A percentile compares a stretch with the other conserved stretches of the same genome.
Conservation (phyloP, 163 green algal genomes). For the Volvox carteri region DNA sequence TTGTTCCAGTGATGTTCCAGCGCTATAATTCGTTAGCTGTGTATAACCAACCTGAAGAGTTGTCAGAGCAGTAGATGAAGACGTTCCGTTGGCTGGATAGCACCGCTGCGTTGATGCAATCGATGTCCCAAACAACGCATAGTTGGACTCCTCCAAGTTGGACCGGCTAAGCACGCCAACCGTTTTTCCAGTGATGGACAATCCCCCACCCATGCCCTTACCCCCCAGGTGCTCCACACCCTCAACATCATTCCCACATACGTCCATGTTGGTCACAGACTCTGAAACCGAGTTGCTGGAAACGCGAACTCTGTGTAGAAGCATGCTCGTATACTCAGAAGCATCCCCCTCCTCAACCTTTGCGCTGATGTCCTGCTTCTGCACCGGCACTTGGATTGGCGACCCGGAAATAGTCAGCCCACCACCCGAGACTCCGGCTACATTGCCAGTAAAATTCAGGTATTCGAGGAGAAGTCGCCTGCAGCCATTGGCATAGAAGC, state of each 20-base stretch:
- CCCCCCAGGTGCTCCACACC: not conserved
- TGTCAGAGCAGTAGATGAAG: no score
- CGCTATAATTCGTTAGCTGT: no score
- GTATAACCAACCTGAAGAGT: no score
- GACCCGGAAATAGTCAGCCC: not conserved
- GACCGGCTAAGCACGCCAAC: not conserved
- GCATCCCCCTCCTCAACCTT: not conserved
- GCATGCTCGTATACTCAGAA: not conserved
- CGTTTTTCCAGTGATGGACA: not conserved
- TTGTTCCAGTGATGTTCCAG: no score
- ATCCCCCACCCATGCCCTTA: not conserved
- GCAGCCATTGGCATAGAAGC: not conserved
- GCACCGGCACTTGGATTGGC: not conserved
- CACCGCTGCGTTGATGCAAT: conserved; percentile 11
- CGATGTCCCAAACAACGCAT: not conserved
- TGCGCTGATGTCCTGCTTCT: not conserved
- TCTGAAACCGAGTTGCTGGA: not conserved
- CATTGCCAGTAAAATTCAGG: not conserved
- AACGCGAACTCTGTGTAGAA: not conserved
- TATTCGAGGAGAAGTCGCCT: not conserved
- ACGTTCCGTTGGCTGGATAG: not conserved
- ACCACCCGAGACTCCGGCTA: not conserved
- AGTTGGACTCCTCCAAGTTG: not conserved
- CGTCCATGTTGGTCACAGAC: not conserved
- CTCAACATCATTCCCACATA: not conserved